Evolutionary conservation across 139 green algal genomes (phyloP).

Genomic region (Nannochloris sp.): DNA sequence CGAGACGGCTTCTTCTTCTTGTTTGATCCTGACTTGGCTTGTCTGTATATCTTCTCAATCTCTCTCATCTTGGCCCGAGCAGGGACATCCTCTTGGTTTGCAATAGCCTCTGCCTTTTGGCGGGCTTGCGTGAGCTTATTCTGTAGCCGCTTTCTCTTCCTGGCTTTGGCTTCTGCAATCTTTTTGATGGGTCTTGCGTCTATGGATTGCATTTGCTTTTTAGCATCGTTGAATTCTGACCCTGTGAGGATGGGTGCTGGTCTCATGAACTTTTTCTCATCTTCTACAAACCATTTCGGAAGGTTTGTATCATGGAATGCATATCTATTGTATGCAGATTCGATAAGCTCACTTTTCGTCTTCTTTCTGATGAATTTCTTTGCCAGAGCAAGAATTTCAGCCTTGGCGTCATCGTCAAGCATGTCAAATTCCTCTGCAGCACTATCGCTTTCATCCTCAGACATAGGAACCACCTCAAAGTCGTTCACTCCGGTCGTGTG

Average conservation of each 20-base stretch:
- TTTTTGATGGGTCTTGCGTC: constrained; percentile 93
- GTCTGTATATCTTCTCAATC: constrained; percentile 31
- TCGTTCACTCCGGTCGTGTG: not conserved
- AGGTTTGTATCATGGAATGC: constrained; percentile 74
- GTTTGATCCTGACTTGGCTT: not conserved
- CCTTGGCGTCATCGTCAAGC: constrained; percentile 27
- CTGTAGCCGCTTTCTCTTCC: constrained; percentile 68
- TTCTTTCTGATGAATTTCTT: constrained; percentile 69
- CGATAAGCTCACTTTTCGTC: constrained; percentile 76
- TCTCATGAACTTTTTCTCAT: constrained; percentile 59
- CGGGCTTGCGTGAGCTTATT: constrained; percentile 44
- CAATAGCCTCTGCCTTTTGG: constrained; percentile 65
- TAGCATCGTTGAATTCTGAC: constrained; percentile 75
- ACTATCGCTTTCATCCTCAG: constrained; percentile 23
- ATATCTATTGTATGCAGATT: constrained; percentile 90
- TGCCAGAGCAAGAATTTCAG: constrained; percentile 74
- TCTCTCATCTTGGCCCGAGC: constrained; percentile 30
- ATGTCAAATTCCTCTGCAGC: constrained; percentile 39
- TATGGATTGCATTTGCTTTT: constrained; percentile 63
- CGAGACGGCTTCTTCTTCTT: constrained; percentile 1
- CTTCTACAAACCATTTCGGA: constrained; percentile 83
- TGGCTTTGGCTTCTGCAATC: constrained; percentile 84
- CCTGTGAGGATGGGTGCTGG: constrained; percentile 16
- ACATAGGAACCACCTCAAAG: constrained; percentile 42
- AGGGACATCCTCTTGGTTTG: constrained; percentile 55